Evolutionary conservation across 2,329 filamentous ascomycete species (phyloP), one percentile per base, ranked within the genome.

Genomic region (Fonsecaea multimorphosa): DNA sequence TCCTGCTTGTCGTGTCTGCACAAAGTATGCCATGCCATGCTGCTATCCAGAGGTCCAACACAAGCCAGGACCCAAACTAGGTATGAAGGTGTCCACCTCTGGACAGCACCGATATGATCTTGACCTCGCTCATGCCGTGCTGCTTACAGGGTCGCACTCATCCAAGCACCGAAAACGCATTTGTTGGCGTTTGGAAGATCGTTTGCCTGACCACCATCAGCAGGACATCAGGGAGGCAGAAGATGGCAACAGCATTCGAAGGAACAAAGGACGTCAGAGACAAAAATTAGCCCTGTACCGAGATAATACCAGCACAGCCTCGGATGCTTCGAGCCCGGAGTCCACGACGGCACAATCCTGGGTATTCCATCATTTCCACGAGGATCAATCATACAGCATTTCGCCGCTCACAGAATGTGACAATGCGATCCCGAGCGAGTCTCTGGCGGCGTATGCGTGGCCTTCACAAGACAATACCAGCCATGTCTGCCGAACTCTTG

Each of bases 281-380:
- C 44, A 24, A 5, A 31, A 40, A 11, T 31, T 44, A 2, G 40
- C 40, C 8, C 5, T 49, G n/a, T 58, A 24, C 22, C 38, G 19
- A 9, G 29, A 58, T 16, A 32, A 19, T 11, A 32, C 22, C 19
- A 46, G 46, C 34, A 24, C 44, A n/a, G 49, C 12, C 14, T 44
- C 46, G 12, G 29, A 46, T 27, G 46, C 32, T 7, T 61, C 58
- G 14, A 54, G 58, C 22, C 58, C 58, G 2, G 58, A 53, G 31
- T 61, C 58, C 6, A 53, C 58, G 19, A 31, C 49, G 32, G 58
- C 58, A 19, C 58, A 61, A 32, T 61, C 58, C 16, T 61, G 58
- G 58, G 49, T 61, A 16, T 54, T 61, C 11, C 58, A 61, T 29
- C 58, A 61, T 38, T 61, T 61, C 44, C 58, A 61, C 49, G 58